Conservation (phyloP, 352 stramenopile species). For the Phytophthora quininea region DNA sequence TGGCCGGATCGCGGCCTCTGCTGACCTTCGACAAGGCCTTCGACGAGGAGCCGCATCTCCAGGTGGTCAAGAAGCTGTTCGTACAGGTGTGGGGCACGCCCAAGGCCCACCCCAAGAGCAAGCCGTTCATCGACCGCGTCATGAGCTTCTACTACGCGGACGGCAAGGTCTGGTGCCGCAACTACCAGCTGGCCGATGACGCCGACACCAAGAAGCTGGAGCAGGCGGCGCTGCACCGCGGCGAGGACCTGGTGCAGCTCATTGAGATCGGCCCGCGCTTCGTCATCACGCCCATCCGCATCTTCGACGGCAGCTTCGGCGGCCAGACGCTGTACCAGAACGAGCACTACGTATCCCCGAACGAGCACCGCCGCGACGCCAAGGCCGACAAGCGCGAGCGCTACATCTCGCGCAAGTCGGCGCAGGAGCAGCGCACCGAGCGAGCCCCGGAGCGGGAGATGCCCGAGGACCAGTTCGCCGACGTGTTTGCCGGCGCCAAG, state of each 20-base stretch:
- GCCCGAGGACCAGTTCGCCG: slow-evolving; percentile 85
- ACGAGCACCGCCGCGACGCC: slow-evolving; percentile 86
- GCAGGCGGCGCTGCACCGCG: slow-evolving; percentile 78
- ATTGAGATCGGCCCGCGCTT: slow-evolving; percentile 99
- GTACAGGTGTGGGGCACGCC: slow-evolving; percentile 95
- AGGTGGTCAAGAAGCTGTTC: slow-evolving; percentile 98
- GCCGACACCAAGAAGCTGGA: slow-evolving; percentile 93
- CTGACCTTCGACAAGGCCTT: slow-evolving; percentile 97
- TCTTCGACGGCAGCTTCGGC: slow-evolving; percentile 98
- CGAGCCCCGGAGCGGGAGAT: slow-evolving; percentile 68
- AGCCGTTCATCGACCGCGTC: slow-evolving; percentile 99
- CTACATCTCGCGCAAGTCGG: slow-evolving; percentile 92
- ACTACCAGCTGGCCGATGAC: slow-evolving; percentile 95
- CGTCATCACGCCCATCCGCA: slow-evolving; percentile 98
- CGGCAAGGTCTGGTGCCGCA: slow-evolving; percentile 98
- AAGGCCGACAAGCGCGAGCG: slow-evolving; percentile 94
- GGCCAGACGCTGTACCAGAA: slow-evolving; percentile 99
- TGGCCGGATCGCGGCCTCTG: slow-evolving; percentile 96
- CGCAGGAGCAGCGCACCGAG: slow-evolving; percentile 81
- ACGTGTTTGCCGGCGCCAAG: slow-evolving; percentile 77
- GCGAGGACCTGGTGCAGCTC: slow-evolving; percentile 93
- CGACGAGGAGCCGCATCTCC: slow-evolving; percentile 90
- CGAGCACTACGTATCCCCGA: slow-evolving; percentile 97
- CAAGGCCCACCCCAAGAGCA: slow-evolving; percentile 98
- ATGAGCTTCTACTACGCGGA: slow-evolving; percentile 97